Conservation (phyloP, 1,284 basidiomycete genomes). For the Omphalotus olearius region DNA sequence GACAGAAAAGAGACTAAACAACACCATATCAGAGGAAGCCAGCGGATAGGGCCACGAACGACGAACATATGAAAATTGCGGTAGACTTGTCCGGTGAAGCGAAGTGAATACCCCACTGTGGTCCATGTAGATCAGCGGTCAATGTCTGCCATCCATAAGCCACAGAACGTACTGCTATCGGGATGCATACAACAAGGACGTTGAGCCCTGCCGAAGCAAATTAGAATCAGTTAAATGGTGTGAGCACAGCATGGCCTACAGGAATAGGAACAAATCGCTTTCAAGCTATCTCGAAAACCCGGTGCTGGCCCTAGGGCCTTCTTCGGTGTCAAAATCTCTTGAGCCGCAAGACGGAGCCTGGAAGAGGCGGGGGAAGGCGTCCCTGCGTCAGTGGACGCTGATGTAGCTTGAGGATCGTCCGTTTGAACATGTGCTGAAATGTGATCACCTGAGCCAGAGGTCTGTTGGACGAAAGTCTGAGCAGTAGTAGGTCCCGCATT, state of each 20-base stretch:
- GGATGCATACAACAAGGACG: constrained; percentile 46
- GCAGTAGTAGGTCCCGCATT: too few species aligned
- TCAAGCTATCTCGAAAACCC: constrained; percentile 35
- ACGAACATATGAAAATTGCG: constrained; percentile 69
- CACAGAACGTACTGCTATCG: constrained; percentile 52
- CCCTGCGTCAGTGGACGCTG: too few species aligned
- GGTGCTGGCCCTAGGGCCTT: constrained; percentile 36
- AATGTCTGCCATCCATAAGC: background rate
- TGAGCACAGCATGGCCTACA: constrained; percentile 35
- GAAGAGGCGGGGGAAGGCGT: too few species aligned
- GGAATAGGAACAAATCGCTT: constrained; percentile 44
- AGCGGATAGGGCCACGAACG: background rate
- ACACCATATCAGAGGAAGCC: constrained; percentile 1
- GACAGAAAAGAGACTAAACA: constrained; percentile 63
- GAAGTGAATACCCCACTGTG: constrained; percentile 73
- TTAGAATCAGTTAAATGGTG: background rate
- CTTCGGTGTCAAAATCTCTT: too few species aligned
- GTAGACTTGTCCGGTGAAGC: constrained; percentile 46
- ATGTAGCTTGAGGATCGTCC: too few species aligned
- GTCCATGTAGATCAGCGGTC: background rate
- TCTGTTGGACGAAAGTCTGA: too few species aligned
- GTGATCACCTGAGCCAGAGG: too few species aligned
- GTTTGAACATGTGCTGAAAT: too few species aligned
- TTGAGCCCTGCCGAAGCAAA: constrained; percentile 52
- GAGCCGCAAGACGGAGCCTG: too few species aligned